These are phyloP conservation scores for Botryobasidium botryosum DNA, from an alignment of 768 basidiomycete species.

Conservation along the genomic window DNA sequence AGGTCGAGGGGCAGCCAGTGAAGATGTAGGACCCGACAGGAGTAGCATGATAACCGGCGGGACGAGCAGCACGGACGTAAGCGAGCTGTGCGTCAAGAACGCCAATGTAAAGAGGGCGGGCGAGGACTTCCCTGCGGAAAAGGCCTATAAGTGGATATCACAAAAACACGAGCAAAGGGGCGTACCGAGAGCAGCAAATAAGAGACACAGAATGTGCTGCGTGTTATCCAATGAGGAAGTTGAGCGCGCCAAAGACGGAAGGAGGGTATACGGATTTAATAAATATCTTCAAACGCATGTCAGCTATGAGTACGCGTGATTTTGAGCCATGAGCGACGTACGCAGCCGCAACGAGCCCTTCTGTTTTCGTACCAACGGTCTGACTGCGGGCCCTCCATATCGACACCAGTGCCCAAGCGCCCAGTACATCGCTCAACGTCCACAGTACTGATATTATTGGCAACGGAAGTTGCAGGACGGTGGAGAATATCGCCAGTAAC, in stretches of 20 bases:
- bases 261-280: constrained; percentile 74
- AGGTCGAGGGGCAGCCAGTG: not conserved
- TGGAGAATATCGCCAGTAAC: constrained; percentile 59
- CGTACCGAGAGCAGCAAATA: constrained; percentile 23
- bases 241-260: constrained; percentile 65
- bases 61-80: constrained; percentile 53
- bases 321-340: not conserved
- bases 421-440: constrained; percentile 47
- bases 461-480: constrained; percentile 39
- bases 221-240: constrained; percentile 73
- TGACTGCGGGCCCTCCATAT: constrained; percentile 53
- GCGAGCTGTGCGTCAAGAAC: constrained; percentile 49
- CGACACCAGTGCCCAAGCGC: constrained; percentile 47
- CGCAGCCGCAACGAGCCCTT: constrained; percentile 39
- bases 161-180: not conserved
- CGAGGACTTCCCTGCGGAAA: constrained; percentile 35
- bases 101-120: constrained; percentile 50
- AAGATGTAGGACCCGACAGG: constrained; percentile 39
- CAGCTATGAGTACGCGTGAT: not conserved
- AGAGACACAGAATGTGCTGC: constrained; percentile 43
- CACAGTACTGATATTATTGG: constrained; percentile 40
- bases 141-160: not conserved
- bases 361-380: constrained; percentile 31
- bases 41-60: constrained; percentile 50
- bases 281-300: constrained; percentile 41